Evolutionary conservation across 1,284 basidiomycete species (phyloP).

Genomic region (Irpex sp.): DNA sequence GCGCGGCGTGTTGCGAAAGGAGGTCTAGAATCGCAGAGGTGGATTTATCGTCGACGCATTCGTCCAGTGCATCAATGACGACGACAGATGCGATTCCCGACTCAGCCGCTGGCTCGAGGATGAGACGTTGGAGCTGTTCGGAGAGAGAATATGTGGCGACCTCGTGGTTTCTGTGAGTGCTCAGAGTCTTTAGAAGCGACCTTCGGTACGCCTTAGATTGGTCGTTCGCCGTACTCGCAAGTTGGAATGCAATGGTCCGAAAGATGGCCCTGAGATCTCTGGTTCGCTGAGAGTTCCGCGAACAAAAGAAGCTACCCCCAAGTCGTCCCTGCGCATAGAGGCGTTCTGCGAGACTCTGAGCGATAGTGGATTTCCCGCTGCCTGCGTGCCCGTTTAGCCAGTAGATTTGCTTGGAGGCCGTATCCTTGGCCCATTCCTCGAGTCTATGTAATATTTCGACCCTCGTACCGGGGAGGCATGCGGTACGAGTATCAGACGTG

Average conservation of each 20-base stretch:
- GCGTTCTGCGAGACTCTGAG: slow-evolving; percentile 5
- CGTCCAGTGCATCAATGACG: slow-evolving; percentile 24
- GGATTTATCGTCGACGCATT: slow-evolving; percentile 18
- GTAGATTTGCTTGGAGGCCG: neutral
- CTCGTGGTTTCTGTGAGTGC: neutral
- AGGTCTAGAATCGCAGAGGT: slow-evolving; percentile 14
- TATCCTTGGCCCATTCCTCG: neutral
- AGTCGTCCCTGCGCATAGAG: slow-evolving; percentile 1
- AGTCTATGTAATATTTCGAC: neutral
- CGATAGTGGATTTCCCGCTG: slow-evolving; percentile 17
- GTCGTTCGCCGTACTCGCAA: slow-evolving; percentile 9
- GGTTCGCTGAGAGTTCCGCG: slow-evolving; percentile 10
- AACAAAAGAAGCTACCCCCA: slow-evolving; percentile 25
- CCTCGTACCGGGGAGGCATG: neutral
- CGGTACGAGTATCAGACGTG: neutral
- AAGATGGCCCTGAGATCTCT: slow-evolving; percentile 18
- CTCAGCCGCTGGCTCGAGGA: slow-evolving; percentile 5
- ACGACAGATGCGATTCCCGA: slow-evolving; percentile 5
- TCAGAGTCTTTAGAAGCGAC: neutral
- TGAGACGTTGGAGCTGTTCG: slow-evolving; percentile 1
- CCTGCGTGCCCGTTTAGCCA: slow-evolving; percentile 16
- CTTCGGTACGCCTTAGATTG: neutral
- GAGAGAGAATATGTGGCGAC: neutral
- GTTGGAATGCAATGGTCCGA: slow-evolving; percentile 23
- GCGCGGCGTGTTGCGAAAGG: slow-evolving; percentile 8